Percentiles rank a stretch among this genome's conserved stretches.
phyloP scores from a whole-genome alignment of 2,329 filamentous ascomycete species.

The Aspergillus amoenus region DNA sequence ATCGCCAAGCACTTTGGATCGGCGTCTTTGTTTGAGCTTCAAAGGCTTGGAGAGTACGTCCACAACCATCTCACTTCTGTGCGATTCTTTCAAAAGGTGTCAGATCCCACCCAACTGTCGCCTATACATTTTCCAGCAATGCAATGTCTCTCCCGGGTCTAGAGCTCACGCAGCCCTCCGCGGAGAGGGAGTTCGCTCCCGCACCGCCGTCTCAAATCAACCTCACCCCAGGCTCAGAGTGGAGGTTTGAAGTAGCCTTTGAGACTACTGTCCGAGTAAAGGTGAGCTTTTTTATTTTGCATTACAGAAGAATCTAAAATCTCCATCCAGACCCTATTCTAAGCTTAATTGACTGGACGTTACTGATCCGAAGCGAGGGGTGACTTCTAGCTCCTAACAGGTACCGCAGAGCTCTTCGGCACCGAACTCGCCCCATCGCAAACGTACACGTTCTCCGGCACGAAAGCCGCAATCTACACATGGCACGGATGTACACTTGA shows the following conservation, averaged over 20 bases:
- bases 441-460: constrained; percentile 76
- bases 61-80: neutral
- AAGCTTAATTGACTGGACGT: neutral
- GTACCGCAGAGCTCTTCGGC: constrained; percentile 90
- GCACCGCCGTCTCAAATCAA: constrained; percentile 48
- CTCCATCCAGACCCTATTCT: neutral
- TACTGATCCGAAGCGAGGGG: constrained; percentile 12
- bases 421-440: constrained; percentile 83
- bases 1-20: constrained; percentile 12
- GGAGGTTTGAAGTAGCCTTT: constrained; percentile 71
- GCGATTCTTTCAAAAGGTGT: neutral
- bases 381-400: constrained; percentile 62
- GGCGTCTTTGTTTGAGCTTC: neutral
- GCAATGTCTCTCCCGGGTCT: constrained; percentile 73
- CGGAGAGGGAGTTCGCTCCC: constrained; percentile 41
- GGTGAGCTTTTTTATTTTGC: constrained; percentile 34
- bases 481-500: constrained; percentile 90
- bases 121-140: constrained; percentile 15
- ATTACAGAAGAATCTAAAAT: neutral
- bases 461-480: constrained; percentile 85
- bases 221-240: constrained; percentile 69
- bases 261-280: constrained; percentile 54
- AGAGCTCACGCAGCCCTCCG: constrained; percentile 64
- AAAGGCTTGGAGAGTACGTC: neutral
- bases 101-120: neutral